A percentile compares a stretch with the other conserved stretches of the same genome.
These are phyloP conservation scores for Glonium stellatum DNA, from an alignment of 495 filamentous ascomycete genomes.

Conservation along the genomic window DNA sequence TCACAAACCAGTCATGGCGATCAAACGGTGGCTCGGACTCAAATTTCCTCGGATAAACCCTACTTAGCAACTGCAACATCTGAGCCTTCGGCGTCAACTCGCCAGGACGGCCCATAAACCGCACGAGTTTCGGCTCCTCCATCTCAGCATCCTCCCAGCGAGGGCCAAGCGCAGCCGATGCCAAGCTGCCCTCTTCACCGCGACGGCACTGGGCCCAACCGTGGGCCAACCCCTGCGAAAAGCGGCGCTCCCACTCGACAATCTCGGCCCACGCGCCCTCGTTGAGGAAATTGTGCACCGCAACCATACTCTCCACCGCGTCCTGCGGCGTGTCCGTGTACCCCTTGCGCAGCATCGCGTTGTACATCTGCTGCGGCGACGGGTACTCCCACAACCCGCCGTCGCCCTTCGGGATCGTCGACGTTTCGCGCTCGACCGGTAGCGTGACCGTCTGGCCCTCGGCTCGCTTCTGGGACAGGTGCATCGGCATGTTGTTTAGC, in stretches of 20 bases:
- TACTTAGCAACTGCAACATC: conserved; percentile 68
- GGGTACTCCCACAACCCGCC: conserved; percentile 89
- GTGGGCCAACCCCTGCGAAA: conserved; percentile 58
- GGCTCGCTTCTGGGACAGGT: conserved; percentile 70
- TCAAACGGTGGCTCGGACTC: conserved; percentile 87
- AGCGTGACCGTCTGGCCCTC: conserved; percentile 64
- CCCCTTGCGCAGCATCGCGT: conserved; percentile 90
- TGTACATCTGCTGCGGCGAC: conserved; percentile 98
- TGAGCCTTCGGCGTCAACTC: conserved; percentile 87
- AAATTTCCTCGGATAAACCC: conserved; percentile 72
- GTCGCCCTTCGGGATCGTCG: conserved; percentile 79
- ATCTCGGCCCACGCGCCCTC: conserved; percentile 96
- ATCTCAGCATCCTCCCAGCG: conserved; percentile 39
- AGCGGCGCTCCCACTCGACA: conserved; percentile 81
- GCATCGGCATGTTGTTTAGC: conserved; percentile 91
- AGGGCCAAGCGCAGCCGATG: conserved; percentile 10
- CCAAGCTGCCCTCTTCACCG: conserved; percentile 51
- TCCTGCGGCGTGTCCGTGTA: conserved; percentile 89
- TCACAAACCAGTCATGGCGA: conserved; percentile 93
- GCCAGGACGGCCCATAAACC: conserved; percentile 81
- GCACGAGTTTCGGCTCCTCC: conserved; percentile 59
- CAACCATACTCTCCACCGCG: conserved; percentile 94
- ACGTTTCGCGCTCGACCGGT: conserved; percentile 68
- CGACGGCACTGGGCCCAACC: conserved; percentile 70
- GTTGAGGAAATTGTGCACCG: conserved; percentile 95